A percentile compares a stretch with the other conserved stretches of the same genome.
These are phyloP conservation scores for Leishmania gerbilli DNA, from an alignment of 208 protist species.

Conservation along the genomic window DNA sequence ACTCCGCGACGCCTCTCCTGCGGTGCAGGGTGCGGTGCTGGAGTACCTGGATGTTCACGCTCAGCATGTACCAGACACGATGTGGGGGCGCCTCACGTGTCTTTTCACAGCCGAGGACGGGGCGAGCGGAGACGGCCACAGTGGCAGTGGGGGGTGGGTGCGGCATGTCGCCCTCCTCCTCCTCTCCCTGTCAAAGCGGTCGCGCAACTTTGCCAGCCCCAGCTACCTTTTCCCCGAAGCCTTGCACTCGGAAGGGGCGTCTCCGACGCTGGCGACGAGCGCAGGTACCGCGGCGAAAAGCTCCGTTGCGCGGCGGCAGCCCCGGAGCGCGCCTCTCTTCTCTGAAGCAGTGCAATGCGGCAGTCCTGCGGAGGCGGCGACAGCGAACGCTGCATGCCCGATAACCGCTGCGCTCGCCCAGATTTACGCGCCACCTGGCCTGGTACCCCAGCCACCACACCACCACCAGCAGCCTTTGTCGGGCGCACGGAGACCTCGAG, in stretches of 20 bases:
- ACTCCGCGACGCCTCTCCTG: constrained; percentile 29
- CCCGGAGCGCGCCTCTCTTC: background rate
- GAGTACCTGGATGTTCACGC: constrained; percentile 43
- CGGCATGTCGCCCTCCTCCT: constrained; percentile 46
- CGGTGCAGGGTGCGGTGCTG: constrained; percentile 44
- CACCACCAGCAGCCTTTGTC: background rate
- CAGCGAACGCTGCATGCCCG: background rate
- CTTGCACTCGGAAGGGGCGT: background rate
- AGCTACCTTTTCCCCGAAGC: background rate
- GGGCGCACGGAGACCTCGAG: background rate
- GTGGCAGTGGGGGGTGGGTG: constrained; percentile 31
- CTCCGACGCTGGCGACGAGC: background rate
- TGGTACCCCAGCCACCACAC: background rate
- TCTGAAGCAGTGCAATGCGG: background rate
- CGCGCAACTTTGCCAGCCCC: background rate
- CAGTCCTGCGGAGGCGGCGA: background rate
- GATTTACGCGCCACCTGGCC: background rate
- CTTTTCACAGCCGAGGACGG: constrained; percentile 8
- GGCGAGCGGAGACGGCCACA: background rate
- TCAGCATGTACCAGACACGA: background rate
- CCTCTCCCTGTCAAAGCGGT: constrained; percentile 37
- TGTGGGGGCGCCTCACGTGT: constrained; percentile 3
- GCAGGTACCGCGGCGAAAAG: background rate
- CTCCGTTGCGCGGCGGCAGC: background rate
- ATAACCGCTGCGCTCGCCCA: background rate